These are phyloP conservation scores for Diaporthe sp. DNA, from an alignment of 2,329 filamentous ascomycete species.

Conservation along the genomic window DNA sequence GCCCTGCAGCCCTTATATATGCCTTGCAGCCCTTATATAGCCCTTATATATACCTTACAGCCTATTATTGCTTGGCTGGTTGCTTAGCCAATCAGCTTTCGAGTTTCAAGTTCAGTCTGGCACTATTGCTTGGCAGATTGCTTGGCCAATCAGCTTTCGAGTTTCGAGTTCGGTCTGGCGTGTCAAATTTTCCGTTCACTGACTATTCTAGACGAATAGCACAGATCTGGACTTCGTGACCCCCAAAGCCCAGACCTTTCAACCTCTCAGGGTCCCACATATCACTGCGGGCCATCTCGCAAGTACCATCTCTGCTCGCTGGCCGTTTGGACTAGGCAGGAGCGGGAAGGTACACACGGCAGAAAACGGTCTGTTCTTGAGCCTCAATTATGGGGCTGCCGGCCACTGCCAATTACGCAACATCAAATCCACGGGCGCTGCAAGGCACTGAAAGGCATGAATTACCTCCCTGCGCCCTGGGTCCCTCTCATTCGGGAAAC, in stretches of 20 bases:
- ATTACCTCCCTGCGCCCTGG: slow-evolving; percentile 21
- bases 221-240: slow-evolving; percentile 1
- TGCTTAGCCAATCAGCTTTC: too few relatives aligned
- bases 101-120: too few relatives aligned
- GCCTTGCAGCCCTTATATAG: too few relatives aligned
- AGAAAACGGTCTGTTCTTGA: slow-evolving; percentile 22
- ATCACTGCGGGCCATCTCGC: background rate
- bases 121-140: too few relatives aligned
- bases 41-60: too few relatives aligned
- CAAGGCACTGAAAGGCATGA: background rate
- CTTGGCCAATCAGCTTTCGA: too few relatives aligned
- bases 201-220: too few relatives aligned
- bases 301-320: background rate
- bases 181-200: too few relatives aligned
- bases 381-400: slow-evolving; percentile 19
- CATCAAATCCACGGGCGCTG: background rate
- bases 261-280: slow-evolving; percentile 8
- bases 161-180: too few relatives aligned
- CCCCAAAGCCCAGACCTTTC: background rate
- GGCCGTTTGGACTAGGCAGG: slow-evolving; percentile 27
- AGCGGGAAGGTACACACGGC: slow-evolving; percentile 28
- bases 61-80: too few relatives aligned
- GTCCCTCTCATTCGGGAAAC: slow-evolving; percentile 3
- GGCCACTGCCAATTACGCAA: slow-evolving; percentile 5
- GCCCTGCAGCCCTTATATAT: too few relatives aligned